Evolutionary conservation across 805 yeast genomes (phyloP), one percentile per base, ranked within the genome.

Genomic region (Metschnikowia borealis): DNA sequence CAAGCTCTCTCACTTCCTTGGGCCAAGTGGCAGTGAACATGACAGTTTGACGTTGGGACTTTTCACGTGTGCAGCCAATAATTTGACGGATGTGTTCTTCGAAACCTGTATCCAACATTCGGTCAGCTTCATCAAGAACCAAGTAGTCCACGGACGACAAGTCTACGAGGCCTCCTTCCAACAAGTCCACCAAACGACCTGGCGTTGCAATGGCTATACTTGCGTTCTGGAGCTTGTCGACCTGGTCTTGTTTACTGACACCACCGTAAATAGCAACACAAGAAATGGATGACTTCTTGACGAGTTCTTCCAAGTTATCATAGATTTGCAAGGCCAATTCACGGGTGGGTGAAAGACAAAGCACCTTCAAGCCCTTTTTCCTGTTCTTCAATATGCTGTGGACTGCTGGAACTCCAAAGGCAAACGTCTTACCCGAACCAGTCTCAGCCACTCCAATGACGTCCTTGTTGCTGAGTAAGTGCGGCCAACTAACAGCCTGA

Each of bases 1-100:
- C 99, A 55, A 94, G 78, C 56, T 89, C 95, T 64, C 98, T 84
- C 34, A 94, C 98, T 71, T 92, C 96, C 61, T 87, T 88, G n/a
- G 99, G 99, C 99, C 99, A 94, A 1, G 99, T 94, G n/a, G 99
- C 99, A 8, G 99, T 92, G 71, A 94, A 94, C 98, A 94, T 94
- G 56, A 94, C 77, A 0, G 99, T 94, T 70, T 92, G 98, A 73
- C 98, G 78, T 29, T 77, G 61, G 10, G 48, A 37, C 23, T 68
- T 65, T 21, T 57, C 46, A 21, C 79, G 74, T 14, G 89, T 78
- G 50, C 75, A 73, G 42, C 85, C 80, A 64, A 94, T 82, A 57
- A 94, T 89, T 55, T 79, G 76, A 66, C 87, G 89, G 64, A 94
- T 92, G 69, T 92, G 99, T 66, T 92, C 95, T 71, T 95, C 98